Conservation (phyloP, 2,329 filamentous ascomycete genomes). For the Neophaeococcomyces aloes region DNA sequence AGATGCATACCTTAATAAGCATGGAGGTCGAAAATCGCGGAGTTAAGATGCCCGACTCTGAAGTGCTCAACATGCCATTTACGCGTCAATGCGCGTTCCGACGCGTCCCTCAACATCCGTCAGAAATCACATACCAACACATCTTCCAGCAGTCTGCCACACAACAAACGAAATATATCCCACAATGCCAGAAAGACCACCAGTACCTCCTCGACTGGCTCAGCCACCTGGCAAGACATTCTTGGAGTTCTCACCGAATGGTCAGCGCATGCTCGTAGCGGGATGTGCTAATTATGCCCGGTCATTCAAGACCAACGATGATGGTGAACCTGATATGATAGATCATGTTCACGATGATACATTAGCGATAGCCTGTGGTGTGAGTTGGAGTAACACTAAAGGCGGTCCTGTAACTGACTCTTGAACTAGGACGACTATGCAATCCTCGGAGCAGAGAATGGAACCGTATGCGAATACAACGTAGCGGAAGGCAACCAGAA, state of each 20-base stretch:
- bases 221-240: constrained; percentile 78
- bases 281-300: constrained; percentile 90
- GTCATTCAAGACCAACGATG: constrained; percentile 80
- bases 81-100: neutral
- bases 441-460: constrained; percentile 83
- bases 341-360: constrained; percentile 87
- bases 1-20: too few relatives aligned
- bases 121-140: neutral
- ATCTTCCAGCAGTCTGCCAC: neutral
- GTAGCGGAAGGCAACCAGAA: constrained; percentile 49
- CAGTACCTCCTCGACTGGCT: constrained; percentile 17
- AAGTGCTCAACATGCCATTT: neutral
- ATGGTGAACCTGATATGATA: constrained; percentile 84
- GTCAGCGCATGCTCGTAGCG: constrained; percentile 75
- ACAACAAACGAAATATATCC: neutral
- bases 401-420: constrained; percentile 2
- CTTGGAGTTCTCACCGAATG: constrained; percentile 81
- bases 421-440: constrained; percentile 62
- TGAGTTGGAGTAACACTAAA: constrained; percentile 4
- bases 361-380: constrained; percentile 58
- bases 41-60: neutral
- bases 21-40: too few relatives aligned
- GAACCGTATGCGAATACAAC: constrained; percentile 91
- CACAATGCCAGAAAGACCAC: constrained; percentile 21
- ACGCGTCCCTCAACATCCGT: neutral